phyloP scores from a whole-genome alignment of 2,329 filamentous ascomycete genomes.

The Exophiala spinifera region DNA sequence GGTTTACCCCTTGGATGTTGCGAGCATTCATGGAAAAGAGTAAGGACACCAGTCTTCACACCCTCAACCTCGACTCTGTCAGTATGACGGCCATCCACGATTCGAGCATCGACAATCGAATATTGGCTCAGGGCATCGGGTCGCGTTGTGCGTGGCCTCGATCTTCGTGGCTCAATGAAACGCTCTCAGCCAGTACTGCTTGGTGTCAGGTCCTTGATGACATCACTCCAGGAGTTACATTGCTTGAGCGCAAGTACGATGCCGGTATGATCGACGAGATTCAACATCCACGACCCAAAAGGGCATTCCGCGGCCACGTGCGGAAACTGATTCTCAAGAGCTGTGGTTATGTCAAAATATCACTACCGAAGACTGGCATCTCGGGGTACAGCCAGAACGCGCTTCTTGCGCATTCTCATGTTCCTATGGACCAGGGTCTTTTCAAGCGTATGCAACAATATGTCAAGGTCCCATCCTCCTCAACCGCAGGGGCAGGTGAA shows the following conservation, averaged over 20 bases:
- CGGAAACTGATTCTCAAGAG: conserved; percentile 54
- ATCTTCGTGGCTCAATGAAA: conserved; percentile 34
- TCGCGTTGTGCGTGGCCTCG: conserved; percentile 17
- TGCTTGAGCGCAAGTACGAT: conserved; percentile 36
- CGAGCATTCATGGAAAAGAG: conserved; percentile 51
- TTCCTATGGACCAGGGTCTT: conserved; percentile 20
- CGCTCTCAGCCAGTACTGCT: conserved; percentile 42
- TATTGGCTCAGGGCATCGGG: conserved; percentile 12
- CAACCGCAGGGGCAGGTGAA: no score
- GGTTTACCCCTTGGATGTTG: conserved; percentile 60
- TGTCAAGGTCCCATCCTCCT: no score
- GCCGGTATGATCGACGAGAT: conserved; percentile 27
- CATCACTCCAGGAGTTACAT: conserved; percentile 49
- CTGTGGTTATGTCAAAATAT: conserved; percentile 56
- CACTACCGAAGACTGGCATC: conserved; percentile 22
- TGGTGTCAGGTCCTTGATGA: conserved; percentile 52
- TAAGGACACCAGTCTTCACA: conserved; percentile 48
- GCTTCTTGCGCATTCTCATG: conserved; percentile 3
- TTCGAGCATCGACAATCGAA: conserved; percentile 6
- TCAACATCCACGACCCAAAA: conserved; percentile 10
- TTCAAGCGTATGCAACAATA: conserved; percentile 1
- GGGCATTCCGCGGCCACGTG: conserved; percentile 35
- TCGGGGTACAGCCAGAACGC: conserved; percentile 38
- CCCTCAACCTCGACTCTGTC: conserved; percentile 60
- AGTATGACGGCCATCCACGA: conserved; percentile 55